Evolutionary conservation across 2,329 filamentous ascomycete species (phyloP), one percentile per base, ranked within the genome.

Genomic region (Ilyonectria destructans): DNA sequence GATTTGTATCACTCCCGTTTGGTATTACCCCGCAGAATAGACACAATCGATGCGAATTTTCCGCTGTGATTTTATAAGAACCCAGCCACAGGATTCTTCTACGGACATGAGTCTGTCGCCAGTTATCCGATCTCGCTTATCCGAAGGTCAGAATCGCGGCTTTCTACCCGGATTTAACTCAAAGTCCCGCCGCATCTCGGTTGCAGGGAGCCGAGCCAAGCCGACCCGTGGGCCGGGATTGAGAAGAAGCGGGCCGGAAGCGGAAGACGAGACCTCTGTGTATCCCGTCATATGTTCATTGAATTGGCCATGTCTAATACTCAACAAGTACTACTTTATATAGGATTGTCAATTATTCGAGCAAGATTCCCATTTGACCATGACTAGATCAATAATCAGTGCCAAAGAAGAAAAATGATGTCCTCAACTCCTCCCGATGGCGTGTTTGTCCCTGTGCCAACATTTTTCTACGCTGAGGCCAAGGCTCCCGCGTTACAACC

Each of bases 391-490:
- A 35, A 23, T 37, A 23, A 19, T 35, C 10, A 54, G 7, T 6
- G 37, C 69, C 13, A 19, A 31, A 54, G 9, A 26, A 58, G 49
- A 6, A 43, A 43, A 17, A 64, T 64, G 62, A 31, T 46, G 35
- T 31, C 62, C 54, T 29, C 31, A 43, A 58, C 77, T 54, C 86
- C 86, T 46, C 86, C 86, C 10, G 82, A 84, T 40, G 87, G 87
- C 70, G 85, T 89, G 73, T 89, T 87, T 74, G 87, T 89, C 65
- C 87, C 87, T 51, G 85, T 89, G 52, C 89, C 89, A 6, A 91
- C 90, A 51, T 91, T 91, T 82, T 91, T 90, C 82, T 84, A 68
- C 33, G 45, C 67, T 40, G 84, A 79, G 81, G 87, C 45, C 17
- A 49, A 58, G 37, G 23, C 55, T 37, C 62, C 55, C 26, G 26